A percentile compares a stretch with the other conserved stretches of the same genome.
These are phyloP conservation scores for Fraxinus floribunda DNA, from an alignment of 305 asterid genomes.

Conservation along the genomic window DNA sequence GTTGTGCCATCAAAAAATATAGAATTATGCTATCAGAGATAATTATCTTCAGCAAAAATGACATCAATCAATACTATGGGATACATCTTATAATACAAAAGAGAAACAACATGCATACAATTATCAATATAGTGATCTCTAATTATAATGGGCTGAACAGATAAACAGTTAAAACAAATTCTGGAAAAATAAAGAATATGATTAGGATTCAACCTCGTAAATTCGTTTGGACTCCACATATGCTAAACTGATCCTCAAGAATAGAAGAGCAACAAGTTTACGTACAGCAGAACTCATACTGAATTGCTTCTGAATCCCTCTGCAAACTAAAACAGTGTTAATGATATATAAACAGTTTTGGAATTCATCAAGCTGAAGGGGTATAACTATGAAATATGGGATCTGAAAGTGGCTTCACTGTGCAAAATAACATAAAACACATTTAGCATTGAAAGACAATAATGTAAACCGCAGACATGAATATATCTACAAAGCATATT, in stretches of 20 bases:
- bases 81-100: background rate
- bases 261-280: constrained; percentile 66
- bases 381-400: background rate
- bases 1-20: background rate
- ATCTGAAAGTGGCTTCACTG: background rate
- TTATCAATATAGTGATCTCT: constrained; percentile 1
- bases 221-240: constrained; percentile 89
- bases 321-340: constrained; percentile 34
- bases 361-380: constrained; percentile 7
- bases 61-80: background rate
- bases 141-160: constrained; percentile 3
- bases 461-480: background rate
- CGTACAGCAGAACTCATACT: constrained; percentile 59
- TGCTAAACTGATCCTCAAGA: constrained; percentile 71
- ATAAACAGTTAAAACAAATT: constrained; percentile 1
- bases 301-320: constrained; percentile 90
- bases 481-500: background rate
- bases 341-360: constrained; percentile 2
- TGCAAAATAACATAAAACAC: background rate
- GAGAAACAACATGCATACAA: background rate
- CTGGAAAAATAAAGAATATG: background rate
- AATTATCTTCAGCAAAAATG: background rate
- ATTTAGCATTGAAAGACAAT: background rate
- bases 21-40: background rate
- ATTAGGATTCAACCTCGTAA: constrained; percentile 61